These are phyloP conservation scores for Wickerhamomyces bisporus DNA, from an alignment of 805 yeast genomes.

Conservation along the genomic window DNA sequence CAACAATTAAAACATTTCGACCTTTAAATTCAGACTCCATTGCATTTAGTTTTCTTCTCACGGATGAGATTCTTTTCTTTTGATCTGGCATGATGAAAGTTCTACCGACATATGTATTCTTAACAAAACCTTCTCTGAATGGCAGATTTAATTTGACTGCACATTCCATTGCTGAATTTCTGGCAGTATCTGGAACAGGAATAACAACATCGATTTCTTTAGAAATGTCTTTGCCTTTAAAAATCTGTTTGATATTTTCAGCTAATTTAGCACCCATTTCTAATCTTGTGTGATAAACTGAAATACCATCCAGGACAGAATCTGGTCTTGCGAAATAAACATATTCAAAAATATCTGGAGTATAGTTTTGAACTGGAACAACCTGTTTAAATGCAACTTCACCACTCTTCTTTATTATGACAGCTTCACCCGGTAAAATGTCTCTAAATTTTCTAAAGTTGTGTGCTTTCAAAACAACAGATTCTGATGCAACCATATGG, in stretches of 20 bases:
- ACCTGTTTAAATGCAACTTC: conserved; percentile 83
- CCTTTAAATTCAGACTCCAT: conserved; percentile 90
- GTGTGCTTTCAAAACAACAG: conserved; percentile 91
- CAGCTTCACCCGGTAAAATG: conserved; percentile 93
- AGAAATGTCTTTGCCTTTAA: conserved; percentile 41
- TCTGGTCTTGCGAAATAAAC: conserved; percentile 98
- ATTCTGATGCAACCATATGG: conserved; percentile 93
- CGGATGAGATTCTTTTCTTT: conserved; percentile 87
- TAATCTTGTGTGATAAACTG: conserved; percentile 87
- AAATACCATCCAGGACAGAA: conserved; percentile 92
- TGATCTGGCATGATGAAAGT: conserved; percentile 99
- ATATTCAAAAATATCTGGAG: conserved; percentile 96
- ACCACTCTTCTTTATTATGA: conserved; percentile 77
- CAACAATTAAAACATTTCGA: conserved; percentile 83
- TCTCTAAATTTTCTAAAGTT: conserved; percentile 79
- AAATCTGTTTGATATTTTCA: conserved; percentile 46
- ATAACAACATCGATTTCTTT: conserved; percentile 85
- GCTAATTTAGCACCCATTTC: conserved; percentile 94
- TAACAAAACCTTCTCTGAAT: conserved; percentile 95
- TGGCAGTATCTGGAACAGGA: conserved; percentile 98
- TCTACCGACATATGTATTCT: conserved; percentile 94
- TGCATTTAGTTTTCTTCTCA: conserved; percentile 91
- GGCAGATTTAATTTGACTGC: conserved; percentile 77
- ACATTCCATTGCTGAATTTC: conserved; percentile 90
- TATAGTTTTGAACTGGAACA: conserved; percentile 67